Conservation (phyloP, 176 grass and related monocot species). For the maize (Zea mays) region Zm-B73-REFERENCE-NAM-5.0 NC_050100.1:166020001-166020500, state of each 20-base stretch:
- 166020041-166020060: background rate
- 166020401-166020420: too few relatives aligned
- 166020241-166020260: slow-evolving; percentile 13
- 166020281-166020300: slow-evolving; percentile 17
- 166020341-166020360: slow-evolving; percentile 10
- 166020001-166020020: slow-evolving; percentile 16
- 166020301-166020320: slow-evolving; percentile 20
- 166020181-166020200: slow-evolving; percentile 56
- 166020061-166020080: slow-evolving; percentile 6
- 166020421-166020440: too few relatives aligned
- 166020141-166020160: slow-evolving; percentile 49
- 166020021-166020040: slow-evolving; percentile 23
- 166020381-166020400: background rate
- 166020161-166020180: slow-evolving; percentile 55
- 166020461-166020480: background rate
- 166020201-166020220: slow-evolving; percentile 70
- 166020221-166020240: slow-evolving; percentile 62
- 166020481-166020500: background rate
- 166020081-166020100: slow-evolving; percentile 5
- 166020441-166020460: too few relatives aligned
- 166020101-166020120: slow-evolving; percentile 17
- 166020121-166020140: slow-evolving; percentile 17
- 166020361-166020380: background rate
- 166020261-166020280: background rate
- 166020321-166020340: background rate